Evolutionary conservation across 208 protist genomes (phyloP).

Genomic region (Trypanosoma lewisi): DNA sequence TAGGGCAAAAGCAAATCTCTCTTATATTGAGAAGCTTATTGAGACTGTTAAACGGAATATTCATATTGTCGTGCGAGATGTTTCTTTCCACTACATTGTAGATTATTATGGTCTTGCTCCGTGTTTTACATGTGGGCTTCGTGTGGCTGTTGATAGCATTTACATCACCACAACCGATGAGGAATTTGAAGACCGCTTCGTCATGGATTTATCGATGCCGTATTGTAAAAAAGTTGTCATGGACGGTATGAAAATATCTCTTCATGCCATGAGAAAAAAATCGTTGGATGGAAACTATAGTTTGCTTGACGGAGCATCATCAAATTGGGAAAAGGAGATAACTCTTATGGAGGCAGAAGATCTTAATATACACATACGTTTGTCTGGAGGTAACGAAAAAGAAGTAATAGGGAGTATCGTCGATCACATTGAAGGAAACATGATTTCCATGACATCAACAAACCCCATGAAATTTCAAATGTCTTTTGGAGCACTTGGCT

Average conservation of each 20-base stretch:
- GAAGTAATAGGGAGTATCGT: not conserved
- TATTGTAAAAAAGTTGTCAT: constrained; percentile 24
- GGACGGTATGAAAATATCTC: constrained; percentile 16
- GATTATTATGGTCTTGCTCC: constrained; percentile 69
- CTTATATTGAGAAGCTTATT: constrained; percentile 52
- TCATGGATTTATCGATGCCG: constrained; percentile 32
- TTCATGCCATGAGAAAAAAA: constrained; percentile 17
- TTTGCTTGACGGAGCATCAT: not conserved
- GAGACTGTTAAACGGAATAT: constrained; percentile 50
- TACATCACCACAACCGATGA: constrained; percentile 52
- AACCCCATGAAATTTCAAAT: constrained; percentile 21
- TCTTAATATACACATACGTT: constrained; percentile 6
- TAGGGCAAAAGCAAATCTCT: constrained; percentile 2
- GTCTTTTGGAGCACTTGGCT: constrained; percentile 61
- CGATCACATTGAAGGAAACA: not conserved
- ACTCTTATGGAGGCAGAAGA: constrained; percentile 15
- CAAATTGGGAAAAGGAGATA: constrained; percentile 12
- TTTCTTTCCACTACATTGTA: constrained; percentile 59
- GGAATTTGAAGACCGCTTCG: constrained; percentile 38
- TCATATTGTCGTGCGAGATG: constrained; percentile 37
- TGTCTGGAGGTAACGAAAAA: not conserved
- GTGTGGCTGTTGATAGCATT: constrained; percentile 44
- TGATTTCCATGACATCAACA: constrained; percentile 4
- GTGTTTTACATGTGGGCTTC: constrained; percentile 39
- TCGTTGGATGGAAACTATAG: no score